Evolutionary conservation across 441 rosid genomes (phyloP), one percentile per base, ranked within the genome.

Genomic region (Eutrema salsugineum): DNA sequence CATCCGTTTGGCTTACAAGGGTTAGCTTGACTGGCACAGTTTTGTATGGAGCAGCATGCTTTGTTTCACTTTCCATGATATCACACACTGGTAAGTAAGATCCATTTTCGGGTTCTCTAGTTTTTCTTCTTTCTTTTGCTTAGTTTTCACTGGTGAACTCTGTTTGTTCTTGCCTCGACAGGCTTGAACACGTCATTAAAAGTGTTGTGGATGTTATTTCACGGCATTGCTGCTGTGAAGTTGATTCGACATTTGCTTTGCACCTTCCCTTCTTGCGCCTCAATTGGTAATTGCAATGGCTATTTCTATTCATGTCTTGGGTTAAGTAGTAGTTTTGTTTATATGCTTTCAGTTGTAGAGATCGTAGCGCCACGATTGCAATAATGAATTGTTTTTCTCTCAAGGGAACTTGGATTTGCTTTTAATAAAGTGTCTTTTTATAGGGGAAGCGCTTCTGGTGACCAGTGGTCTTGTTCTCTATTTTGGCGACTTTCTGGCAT

Each of bases 371-470:
- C 27, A 24, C 27, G 27, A 0, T 24, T 0, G 4, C 27, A 24
- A 24, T 24, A 24, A 24, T 24, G 27, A 24, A 24, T 24, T 24
- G 27, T 24, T 24, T 24, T 24, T 3, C 27, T n/a, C 11, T 51
- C 54, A 38, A 12, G 6, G 46, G 50, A 70, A 59, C 16, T 61
- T 62, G 43, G 32, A 39, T 60, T 42, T 42, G 9, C 14, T 42
- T 55, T 3, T 5, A 59, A 30, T 2, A 5, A 1, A 38, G 10
- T 5, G 15, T 53, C 46, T 47, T 46, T 62, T 60, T 30, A 5
- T 65, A 95, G 99, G 98, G 74, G 99, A 95, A 86, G 83, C 88
- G 14, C 95, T 91, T 83, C 72, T 95, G 63, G 83, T 88, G 66
- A 93, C 92, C 53, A 73, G 81, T 28, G 97, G 98, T 67, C 96